A percentile compares a stretch with the other conserved stretches of the same genome.
Evolutionary conservation across 2,329 filamentous ascomycete species (phyloP).

Genomic region (Cercospora sp.): DNA sequence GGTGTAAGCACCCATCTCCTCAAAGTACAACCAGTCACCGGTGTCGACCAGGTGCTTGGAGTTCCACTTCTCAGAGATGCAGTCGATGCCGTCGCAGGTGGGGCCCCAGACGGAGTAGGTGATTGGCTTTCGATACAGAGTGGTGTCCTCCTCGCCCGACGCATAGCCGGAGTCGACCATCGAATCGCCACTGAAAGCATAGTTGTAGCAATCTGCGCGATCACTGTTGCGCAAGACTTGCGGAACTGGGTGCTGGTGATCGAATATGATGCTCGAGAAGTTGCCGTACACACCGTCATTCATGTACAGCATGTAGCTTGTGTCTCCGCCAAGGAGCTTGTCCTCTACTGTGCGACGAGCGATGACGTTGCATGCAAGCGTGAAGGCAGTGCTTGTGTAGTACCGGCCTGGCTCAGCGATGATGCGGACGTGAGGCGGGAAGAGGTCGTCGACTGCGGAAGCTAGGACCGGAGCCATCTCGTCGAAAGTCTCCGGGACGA

Average conservation of each 20-base stretch:
- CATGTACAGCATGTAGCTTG: slow-evolving; percentile 93
- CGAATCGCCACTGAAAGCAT: slow-evolving; percentile 29
- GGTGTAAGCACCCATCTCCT: slow-evolving; percentile 98
- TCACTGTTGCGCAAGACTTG: slow-evolving; percentile 61
- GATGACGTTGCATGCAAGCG: slow-evolving; percentile 92
- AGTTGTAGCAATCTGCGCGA: slow-evolving; percentile 36
- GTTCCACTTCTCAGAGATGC: slow-evolving; percentile 78
- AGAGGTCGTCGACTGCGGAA: slow-evolving; percentile 79
- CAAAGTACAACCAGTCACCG: slow-evolving; percentile 98
- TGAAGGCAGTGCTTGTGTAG: slow-evolving; percentile 92
- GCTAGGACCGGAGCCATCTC: slow-evolving; percentile 80
- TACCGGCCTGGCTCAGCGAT: slow-evolving; percentile 97
- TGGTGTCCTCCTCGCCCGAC: slow-evolving; percentile 45
- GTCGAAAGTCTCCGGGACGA: slow-evolving; percentile 88
- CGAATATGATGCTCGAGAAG: slow-evolving; percentile 99
- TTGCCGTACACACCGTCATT: slow-evolving; percentile 98
- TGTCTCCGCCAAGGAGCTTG: slow-evolving; percentile 56
- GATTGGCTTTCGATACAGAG: slow-evolving; percentile 45
- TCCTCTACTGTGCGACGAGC: slow-evolving; percentile 85
- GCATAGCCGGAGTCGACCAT: slow-evolving; percentile 39
- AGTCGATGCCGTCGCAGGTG: slow-evolving; percentile 96
- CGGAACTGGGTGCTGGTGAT: slow-evolving; percentile 88
- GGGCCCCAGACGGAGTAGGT: slow-evolving; percentile 98
- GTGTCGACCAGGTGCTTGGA: slow-evolving; percentile 79
- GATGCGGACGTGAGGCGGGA: slow-evolving; percentile 78